Evolutionary conservation across 2,329 filamentous ascomycete species (phyloP).

Genomic region (Cytospora piceicola): DNA sequence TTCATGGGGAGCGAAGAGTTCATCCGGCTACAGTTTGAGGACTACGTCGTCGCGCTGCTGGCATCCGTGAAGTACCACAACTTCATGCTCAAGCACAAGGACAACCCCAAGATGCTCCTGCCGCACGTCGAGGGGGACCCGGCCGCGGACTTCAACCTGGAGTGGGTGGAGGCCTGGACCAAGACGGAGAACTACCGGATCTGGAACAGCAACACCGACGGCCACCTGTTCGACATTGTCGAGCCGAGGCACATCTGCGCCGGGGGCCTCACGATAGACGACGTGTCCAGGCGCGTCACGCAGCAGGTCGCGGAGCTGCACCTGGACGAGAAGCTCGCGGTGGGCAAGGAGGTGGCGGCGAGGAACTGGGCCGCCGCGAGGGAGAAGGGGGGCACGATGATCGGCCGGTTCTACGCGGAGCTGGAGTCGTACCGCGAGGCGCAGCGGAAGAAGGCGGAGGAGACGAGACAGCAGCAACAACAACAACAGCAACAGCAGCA

Average conservation of each 20-base stretch:
- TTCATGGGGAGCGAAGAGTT: constrained; percentile 97
- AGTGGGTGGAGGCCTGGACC: constrained; percentile 88
- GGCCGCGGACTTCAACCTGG: constrained; percentile 76
- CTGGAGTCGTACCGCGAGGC: constrained; percentile 81
- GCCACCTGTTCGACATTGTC: constrained; percentile 90
- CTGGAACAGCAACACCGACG: constrained; percentile 80
- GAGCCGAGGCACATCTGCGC: constrained; percentile 93
- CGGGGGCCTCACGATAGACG: constrained; percentile 89
- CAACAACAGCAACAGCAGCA: too few relatives aligned
- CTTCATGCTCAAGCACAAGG: constrained; percentile 58
- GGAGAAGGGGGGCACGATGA: constrained; percentile 83
- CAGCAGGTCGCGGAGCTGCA: constrained; percentile 94
- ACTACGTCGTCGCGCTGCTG: constrained; percentile 88
- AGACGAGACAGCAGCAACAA: constrained; percentile 43
- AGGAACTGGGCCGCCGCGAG: constrained; percentile 86
- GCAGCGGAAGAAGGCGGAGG: constrained; percentile 66
- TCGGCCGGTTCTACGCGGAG: constrained; percentile 88
- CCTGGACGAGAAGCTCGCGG: constrained; percentile 85
- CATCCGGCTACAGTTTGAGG: constrained; percentile 95
- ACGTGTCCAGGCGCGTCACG: constrained; percentile 85
- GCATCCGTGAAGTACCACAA: constrained; percentile 89
- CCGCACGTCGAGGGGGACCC: constrained; percentile 81
- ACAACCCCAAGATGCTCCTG: constrained; percentile 64
- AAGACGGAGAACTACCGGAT: constrained; percentile 89
- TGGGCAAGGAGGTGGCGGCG: constrained; percentile 82